Base-by-base conservation (phyloP, 2,329 filamentous ascomycete species). In the Cordyceps farinosa region DNA sequence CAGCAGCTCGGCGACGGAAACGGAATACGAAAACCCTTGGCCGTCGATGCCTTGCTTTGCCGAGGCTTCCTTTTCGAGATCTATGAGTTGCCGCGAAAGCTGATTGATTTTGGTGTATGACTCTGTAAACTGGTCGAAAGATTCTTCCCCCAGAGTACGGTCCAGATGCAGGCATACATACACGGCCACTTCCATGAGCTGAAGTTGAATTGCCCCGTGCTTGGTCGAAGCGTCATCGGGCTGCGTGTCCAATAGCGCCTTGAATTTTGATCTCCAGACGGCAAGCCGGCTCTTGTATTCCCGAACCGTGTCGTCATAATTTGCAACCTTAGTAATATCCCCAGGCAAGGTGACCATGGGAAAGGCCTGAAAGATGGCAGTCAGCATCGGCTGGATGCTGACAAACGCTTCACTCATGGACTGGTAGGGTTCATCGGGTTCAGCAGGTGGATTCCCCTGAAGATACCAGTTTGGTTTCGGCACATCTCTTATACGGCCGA, bases 391-490 rank as follows among this genome's bases (percentile, higher is more conserved):
- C 30, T 61, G 57, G 8, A 61, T 52, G 7, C 53, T 48, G 48
- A 52, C 36, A 44, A 52, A 61, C 10, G 57, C 57, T 5, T 51
- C 47, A 32, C 47, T 61, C 57, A 61, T 32, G 13, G 57, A 61
- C 36, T 61, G 47, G n/a, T 61, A 61, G 3, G 57, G 47, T 4
- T 61, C 30, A 6, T 15, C 15, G 17, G 57, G 57, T 10, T 22
- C 27, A 3, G 57, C 15, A n/a, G 57, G 48, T 10, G 36, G 48
- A 2, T 22, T 44, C 1, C 47, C 36, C 36, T 61, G 32, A 3
- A 61, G 36, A 36, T 61, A 61, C 57, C 57, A 61, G 29, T 61
- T 61, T n/a, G 57, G 57, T 30, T 50, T 61, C 8, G 47, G n/a
- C 8, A 61, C 29, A 44, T 53, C 48, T 40, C 57, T 27, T 15